Conservation (phyloP, 495 filamentous ascomycete genomes). For the Hapsidospora chrysogenum region DNA sequence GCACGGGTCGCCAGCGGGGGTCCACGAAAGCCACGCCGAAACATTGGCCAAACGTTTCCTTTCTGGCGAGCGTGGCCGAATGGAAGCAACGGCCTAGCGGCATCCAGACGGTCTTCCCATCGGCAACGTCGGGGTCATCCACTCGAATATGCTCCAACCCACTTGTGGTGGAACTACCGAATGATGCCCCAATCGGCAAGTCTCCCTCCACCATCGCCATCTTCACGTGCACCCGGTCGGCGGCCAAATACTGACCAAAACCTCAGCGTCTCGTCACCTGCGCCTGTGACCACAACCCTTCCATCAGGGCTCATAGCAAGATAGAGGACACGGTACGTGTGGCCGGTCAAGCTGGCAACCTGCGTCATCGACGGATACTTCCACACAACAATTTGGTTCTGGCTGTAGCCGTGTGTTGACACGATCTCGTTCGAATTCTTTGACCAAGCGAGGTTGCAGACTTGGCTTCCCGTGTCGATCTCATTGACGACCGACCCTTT, state of each 20-base stretch:
- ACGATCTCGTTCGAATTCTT: conserved; percentile 96
- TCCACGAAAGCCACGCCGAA: too few species aligned
- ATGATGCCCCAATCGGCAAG: conserved; percentile 57
- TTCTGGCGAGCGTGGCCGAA: too few species aligned
- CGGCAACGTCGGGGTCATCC: too few species aligned
- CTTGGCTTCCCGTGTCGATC: conserved; percentile 88
- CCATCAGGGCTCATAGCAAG: conserved; percentile 95
- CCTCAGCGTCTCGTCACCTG: conserved; percentile 85
- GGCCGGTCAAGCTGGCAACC: conserved; percentile 83
- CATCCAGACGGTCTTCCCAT: too few species aligned
- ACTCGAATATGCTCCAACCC: too few species aligned
- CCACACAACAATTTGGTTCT: conserved; percentile 98
- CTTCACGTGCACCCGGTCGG: conserved; percentile 41
- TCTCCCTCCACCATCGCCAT: conserved; percentile 34
- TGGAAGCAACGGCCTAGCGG: too few species aligned
- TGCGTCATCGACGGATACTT: conserved; percentile 97
- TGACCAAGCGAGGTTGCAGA: conserved; percentile 91
- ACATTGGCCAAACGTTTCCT: too few species aligned
- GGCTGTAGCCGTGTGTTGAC: conserved; percentile 90
- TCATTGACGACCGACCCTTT: conserved; percentile 63
- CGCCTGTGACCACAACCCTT: conserved; percentile 82
- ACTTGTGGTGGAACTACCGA: conserved; percentile 37
- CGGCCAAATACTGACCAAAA: conserved; percentile 89
- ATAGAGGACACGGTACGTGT: conserved; percentile 92
- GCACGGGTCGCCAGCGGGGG: too few species aligned